These are phyloP conservation scores for Naganishia antarctica DNA, from an alignment of 768 basidiomycete species.

Conservation along the genomic window DNA sequence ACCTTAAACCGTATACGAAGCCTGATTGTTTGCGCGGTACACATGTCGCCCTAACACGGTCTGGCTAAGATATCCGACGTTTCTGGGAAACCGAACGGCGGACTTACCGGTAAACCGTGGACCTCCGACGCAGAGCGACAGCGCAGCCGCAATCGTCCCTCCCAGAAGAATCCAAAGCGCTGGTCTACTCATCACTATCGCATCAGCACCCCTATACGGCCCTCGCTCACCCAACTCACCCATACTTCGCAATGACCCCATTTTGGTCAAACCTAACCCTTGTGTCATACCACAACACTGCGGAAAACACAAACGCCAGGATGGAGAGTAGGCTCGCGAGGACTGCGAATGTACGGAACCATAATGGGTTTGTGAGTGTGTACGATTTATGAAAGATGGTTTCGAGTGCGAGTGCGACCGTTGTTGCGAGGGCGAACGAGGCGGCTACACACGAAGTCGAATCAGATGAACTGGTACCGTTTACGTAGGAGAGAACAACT, in stretches of 20 bases:
- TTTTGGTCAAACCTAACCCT: constrained; percentile 21
- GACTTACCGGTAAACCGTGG: constrained; percentile 24
- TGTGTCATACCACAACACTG: constrained; percentile 17
- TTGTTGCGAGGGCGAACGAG: constrained; percentile 1
- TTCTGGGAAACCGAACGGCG: neutral
- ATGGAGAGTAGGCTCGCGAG: constrained; percentile 14
- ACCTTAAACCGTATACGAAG: constrained; percentile 24
- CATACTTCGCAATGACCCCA: constrained; percentile 21
- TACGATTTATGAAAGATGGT: neutral
- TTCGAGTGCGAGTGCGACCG: constrained; percentile 18
- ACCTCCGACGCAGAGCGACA: constrained; percentile 27
- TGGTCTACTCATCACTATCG: constrained; percentile 19
- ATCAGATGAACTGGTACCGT: too few species aligned
- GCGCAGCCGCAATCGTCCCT: constrained; percentile 10
- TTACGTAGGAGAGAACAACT: neutral
- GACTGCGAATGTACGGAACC: constrained; percentile 22
- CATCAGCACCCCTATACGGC: neutral
- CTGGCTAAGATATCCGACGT: neutral
- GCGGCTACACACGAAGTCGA: constrained; percentile 1
- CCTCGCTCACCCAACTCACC: constrained; percentile 3
- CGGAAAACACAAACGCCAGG: constrained; percentile 20
- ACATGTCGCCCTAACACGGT: constrained; percentile 5
- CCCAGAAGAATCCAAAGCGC: constrained; percentile 26
- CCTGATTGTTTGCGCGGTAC: constrained; percentile 26
- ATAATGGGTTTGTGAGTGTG: constrained; percentile 24